Base-by-base conservation (phyloP, 192 early-diverging fungal genomes). In the Coemansia sp. region DNA sequence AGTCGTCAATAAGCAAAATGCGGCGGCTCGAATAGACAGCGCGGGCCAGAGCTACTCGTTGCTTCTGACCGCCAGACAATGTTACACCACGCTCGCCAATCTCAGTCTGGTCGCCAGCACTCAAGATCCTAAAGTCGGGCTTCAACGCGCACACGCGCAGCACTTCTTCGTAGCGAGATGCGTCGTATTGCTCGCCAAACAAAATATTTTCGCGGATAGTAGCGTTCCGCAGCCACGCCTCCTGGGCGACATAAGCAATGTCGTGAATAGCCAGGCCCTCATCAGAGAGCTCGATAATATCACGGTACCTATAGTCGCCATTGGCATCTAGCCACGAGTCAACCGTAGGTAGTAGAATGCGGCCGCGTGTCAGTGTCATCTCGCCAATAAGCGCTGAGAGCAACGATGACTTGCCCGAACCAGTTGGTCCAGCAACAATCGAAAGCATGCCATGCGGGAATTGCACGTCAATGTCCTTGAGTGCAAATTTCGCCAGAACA, bases 161-260 rank as follows among this genome's bases (percentile, higher is more conserved):
- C 7, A 95, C 93, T 40, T 87, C 76, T 15, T 88, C 74, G 71
- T 99, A 99, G 5, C 91, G 87, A 12, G 78, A 79, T 33, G 86
- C 78, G 65, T 96, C 87, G 66, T 86, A 96, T 0, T 78, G 79
- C 5, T 81, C 74, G 18, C 95, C 94, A 82, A 98, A 98, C 34
- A 90, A 61, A 63, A 98, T 95, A 74, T 96, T 96, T 34, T 90
- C 87, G 24, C 86, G 82, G 57, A 96, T 87, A 0, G 88, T 90
- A 16, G 87, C 87, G 62, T 90, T 91, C 52, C 88, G 89, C 20
- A 93, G 72, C 88, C 88, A 90, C 46, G 87, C 83, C 73, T 84
- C 62, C 74, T 98, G 96, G n/a, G 95, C 88, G 5, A 94, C 94
- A 81, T 94, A 98, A 0, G 95, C 94, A 64, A 96, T 87, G 13